These are phyloP conservation scores for Neopestalotiopsis clavispora DNA, from an alignment of 2,329 filamentous ascomycete genomes.

Conservation along the genomic window DNA sequence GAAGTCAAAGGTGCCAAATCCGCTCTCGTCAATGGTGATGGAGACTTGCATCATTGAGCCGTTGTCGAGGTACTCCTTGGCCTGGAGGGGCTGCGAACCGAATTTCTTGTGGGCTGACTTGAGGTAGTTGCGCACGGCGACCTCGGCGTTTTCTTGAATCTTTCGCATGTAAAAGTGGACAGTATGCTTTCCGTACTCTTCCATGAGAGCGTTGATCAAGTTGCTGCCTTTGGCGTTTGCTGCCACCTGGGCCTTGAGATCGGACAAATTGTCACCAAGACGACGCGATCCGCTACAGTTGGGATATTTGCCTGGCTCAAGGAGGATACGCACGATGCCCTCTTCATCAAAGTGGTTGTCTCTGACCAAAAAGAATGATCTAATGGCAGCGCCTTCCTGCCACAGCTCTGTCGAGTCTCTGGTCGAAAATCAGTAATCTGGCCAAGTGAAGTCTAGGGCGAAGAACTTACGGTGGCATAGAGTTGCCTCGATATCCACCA, in stretches of 20 bases:
- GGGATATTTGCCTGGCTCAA: slow-evolving; percentile 39
- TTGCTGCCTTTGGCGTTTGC: slow-evolving; percentile 46
- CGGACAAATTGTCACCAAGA: slow-evolving; percentile 47
- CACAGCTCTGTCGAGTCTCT: slow-evolving; percentile 38
- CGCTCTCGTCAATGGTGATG: slow-evolving; percentile 66
- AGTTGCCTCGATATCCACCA: slow-evolving; percentile 48
- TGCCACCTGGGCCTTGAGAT: slow-evolving; percentile 48
- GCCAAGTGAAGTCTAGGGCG: slow-evolving; percentile 52
- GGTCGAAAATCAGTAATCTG: slow-evolving; percentile 37
- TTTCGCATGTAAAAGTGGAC: slow-evolving; percentile 45
- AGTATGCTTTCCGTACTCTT: slow-evolving; percentile 36
- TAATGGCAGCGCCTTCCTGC: slow-evolving; percentile 48
- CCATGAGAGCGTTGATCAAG: slow-evolving; percentile 38
- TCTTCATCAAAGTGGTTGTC: slow-evolving; percentile 41
- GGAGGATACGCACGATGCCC: slow-evolving; percentile 34
- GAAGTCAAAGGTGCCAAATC: slow-evolving; percentile 67
- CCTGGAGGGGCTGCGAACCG: slow-evolving; percentile 55
- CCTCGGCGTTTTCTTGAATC: slow-evolving; percentile 45
- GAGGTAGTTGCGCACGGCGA: slow-evolving; percentile 33
- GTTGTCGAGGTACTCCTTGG: slow-evolving; percentile 78
- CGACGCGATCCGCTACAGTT: slow-evolving; percentile 43
- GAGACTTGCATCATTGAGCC: slow-evolving; percentile 33
- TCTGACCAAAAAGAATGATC: slow-evolving; percentile 42
- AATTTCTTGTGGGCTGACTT: slow-evolving; percentile 48
- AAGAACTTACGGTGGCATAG: slow-evolving; percentile 25